Evolutionary conservation across 371 early-diverging fungal species (phyloP).

Genomic region (Gilbertella persicaria): DNA sequence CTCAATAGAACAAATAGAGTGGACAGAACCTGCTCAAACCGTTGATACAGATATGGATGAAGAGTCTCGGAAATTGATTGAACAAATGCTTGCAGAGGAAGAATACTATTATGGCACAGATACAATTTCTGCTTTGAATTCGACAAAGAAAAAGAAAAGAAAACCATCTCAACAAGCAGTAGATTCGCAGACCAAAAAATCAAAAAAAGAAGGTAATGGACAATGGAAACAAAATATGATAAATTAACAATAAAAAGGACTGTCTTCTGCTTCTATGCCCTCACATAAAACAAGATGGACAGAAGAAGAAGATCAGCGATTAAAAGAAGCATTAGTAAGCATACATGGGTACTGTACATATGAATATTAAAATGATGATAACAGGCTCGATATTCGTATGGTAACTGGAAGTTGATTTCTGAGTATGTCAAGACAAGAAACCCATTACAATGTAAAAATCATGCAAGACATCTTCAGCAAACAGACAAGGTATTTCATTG

Average conservation of each 20-base stretch:
- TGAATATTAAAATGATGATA: neutral
- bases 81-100: slow-evolving; percentile 74
- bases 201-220: slow-evolving; percentile 24
- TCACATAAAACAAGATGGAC: slow-evolving; percentile 68
- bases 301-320: slow-evolving; percentile 41
- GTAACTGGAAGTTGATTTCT: slow-evolving; percentile 67
- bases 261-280: slow-evolving; percentile 58
- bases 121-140: slow-evolving; percentile 18
- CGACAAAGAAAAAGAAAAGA: slow-evolving; percentile 13
- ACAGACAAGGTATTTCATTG: slow-evolving; percentile 56
- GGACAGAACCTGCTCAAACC: neutral
- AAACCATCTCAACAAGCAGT: neutral
- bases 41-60: slow-evolving; percentile 57
- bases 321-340: slow-evolving; percentile 54
- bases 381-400: slow-evolving; percentile 60
- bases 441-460: slow-evolving; percentile 66
- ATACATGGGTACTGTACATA: no score
- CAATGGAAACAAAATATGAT: no score
- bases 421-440: slow-evolving; percentile 29
- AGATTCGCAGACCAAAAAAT: slow-evolving; percentile 3
- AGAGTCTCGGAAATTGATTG: slow-evolving; percentile 61
- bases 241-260: slow-evolving; percentile 1
- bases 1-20: neutral
- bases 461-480: slow-evolving; percentile 61
- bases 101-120: slow-evolving; percentile 58